A percentile compares a stretch with the other conserved stretches of the same genome.
phyloP scores from a whole-genome alignment of 2,329 filamentous ascomycete genomes.

The Pyricularia pennisetigena region DNA sequence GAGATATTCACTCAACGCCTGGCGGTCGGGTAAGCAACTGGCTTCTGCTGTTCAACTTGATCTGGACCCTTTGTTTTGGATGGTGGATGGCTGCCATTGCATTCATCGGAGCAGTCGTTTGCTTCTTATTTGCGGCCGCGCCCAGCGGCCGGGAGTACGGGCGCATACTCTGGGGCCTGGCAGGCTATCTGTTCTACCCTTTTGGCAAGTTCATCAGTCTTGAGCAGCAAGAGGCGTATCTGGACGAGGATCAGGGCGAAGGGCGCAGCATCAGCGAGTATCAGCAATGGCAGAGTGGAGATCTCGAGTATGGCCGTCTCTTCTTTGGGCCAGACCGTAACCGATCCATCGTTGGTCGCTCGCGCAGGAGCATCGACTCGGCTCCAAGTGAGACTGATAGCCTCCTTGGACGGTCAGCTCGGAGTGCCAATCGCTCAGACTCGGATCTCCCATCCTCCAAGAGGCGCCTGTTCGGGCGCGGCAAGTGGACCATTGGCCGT shows the following conservation, averaged over 20 bases:
- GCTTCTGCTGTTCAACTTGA: conserved; percentile 77
- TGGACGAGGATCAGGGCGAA: conserved; percentile 90
- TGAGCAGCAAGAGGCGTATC: conserved; percentile 86
- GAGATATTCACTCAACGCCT: conserved; percentile 91
- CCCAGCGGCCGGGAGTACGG: conserved; percentile 81
- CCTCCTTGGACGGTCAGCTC: conserved; percentile 57
- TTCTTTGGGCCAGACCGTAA: conserved; percentile 83
- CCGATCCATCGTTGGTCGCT: conserved; percentile 75
- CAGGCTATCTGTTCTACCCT: conserved; percentile 84
- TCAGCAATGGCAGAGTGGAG: conserved; percentile 97
- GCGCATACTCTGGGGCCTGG: conserved; percentile 70
- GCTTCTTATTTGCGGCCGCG: conserved; percentile 69
- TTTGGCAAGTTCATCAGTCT: conserved; percentile 95
- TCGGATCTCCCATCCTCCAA: conserved; percentile 44
- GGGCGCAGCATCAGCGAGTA: conserved; percentile 97
- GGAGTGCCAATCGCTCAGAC: conserved; percentile 33
- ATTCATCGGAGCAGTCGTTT: conserved; percentile 63
- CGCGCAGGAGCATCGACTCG: conserved; percentile 82
- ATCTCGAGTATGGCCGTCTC: conserved; percentile 87
- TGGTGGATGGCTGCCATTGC: conserved; percentile 88
- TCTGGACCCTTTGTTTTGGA: conserved; percentile 87
- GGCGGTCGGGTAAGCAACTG: conserved; percentile 77
- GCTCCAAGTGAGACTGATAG: conserved; percentile 78
- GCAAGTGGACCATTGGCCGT: conserved; percentile 88
- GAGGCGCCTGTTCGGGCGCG: conserved; percentile 83